A percentile compares a stretch with the other conserved stretches of the same genome.
Evolutionary conservation across 2,329 filamentous ascomycete genomes (phyloP).

Genomic region (Aspergillus spinulosporus): DNA sequence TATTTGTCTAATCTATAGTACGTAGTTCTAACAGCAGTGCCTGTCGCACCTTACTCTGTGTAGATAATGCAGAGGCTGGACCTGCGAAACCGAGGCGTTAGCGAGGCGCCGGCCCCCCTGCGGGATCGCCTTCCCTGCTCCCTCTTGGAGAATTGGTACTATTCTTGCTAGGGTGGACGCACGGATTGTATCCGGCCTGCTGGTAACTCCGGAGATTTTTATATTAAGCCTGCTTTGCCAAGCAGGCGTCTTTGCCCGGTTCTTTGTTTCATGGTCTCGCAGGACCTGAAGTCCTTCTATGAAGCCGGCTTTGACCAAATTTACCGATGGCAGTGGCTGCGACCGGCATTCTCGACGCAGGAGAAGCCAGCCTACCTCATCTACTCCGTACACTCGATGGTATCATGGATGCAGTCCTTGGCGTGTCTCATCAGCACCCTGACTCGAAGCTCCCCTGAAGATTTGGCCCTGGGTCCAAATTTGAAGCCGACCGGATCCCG

Average conservation of each 20-base stretch:
- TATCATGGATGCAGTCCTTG: slow-evolving; percentile 6
- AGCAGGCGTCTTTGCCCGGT: neutral
- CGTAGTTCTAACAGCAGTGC: too few relatives aligned
- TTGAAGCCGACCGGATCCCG: neutral
- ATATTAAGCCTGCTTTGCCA: neutral
- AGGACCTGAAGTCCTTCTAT: too few relatives aligned
- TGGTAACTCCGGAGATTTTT: slow-evolving; percentile 1
- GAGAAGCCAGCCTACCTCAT: neutral
- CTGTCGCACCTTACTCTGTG: neutral
- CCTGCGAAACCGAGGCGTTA: neutral
- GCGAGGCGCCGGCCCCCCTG: neutral
- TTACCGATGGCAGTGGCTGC: too few relatives aligned
- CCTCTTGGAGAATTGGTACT: neutral
- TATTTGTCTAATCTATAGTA: neutral
- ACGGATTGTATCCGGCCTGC: slow-evolving; percentile 14
- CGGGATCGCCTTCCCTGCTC: neutral
- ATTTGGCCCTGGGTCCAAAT: neutral
- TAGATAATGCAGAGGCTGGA: neutral
- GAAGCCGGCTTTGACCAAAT: too few relatives aligned
- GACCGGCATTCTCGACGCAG: too few relatives aligned
- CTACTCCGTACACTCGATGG: neutral
- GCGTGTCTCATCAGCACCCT: slow-evolving; percentile 8
- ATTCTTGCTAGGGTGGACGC: slow-evolving; percentile 6
- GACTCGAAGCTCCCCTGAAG: neutral
- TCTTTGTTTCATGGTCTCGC: neutral